Evolutionary conservation across 2,329 filamentous ascomycete genomes (phyloP), one percentile per base, ranked within the genome.

Genomic region (Pseudogymnoascus sp.): DNA sequence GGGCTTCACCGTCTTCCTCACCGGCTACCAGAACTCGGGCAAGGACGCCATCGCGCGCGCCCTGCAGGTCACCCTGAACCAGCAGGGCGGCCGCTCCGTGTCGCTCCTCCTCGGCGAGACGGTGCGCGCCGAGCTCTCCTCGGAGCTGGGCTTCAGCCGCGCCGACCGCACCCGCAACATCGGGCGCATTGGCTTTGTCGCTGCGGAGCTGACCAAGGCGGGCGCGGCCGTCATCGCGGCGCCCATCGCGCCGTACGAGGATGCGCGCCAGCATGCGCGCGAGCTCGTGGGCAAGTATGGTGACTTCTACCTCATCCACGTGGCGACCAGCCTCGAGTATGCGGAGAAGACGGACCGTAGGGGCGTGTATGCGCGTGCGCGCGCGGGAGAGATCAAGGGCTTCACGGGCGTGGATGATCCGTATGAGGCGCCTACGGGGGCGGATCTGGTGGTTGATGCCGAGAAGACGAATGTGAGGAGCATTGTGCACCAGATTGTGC

Each of bases 401-500:
- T 99, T 99, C 84, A 99, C 95, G 7, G 95, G 95, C 72, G 92
- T 99, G 64, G 93, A 97, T 75, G 93, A 97, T 80, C 93, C 95
- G 60, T 99, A 99, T 75, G 95, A 99, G 86, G 74, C 77, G 21
- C 95, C 95, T 9, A 72, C 78, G 69, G 92, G 93, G 78, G 85
- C 93, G 33, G 87, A 97, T 75, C 81, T 99, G 68, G 85, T 86
- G 4, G 93, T 97, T 40, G 89, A 97, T 76, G 76, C 88, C 63
- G 87, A 90, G 78, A 95, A 89, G 83, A 91, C 90, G 78, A 90
- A 86, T 69, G 93, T 97, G 59, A 85, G 95, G 73, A 95, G 90
- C 65, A 93, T 93, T 67, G 95, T 99, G 62, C 95, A 99, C 81
- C 90, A 97, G 83, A 97, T 99, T 72, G 84, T 99, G 67, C 82